Evolutionary conservation across 228 moss, liverwort and hornwort genomes (phyloP).

Genomic region (Sphagnum magellanicum): DNA sequence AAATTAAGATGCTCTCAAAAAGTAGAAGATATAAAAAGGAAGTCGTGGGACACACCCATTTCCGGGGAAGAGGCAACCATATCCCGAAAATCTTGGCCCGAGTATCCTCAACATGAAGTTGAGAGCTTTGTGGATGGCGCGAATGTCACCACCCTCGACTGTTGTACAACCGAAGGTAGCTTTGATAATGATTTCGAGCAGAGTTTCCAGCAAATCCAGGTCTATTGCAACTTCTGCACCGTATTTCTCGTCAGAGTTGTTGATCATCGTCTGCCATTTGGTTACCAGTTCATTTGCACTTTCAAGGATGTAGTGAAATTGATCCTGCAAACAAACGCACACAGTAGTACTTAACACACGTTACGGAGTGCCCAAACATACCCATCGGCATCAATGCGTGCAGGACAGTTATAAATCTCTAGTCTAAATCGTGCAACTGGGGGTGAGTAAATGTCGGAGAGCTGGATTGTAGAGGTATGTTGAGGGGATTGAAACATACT

Average conservation of each 20-base stretch:
- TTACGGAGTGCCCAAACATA: too few relatives aligned
- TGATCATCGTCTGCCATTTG: neutral
- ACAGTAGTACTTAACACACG: too few relatives aligned
- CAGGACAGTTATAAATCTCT: too few relatives aligned
- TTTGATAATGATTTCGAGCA: neutral
- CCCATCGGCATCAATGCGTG: too few relatives aligned
- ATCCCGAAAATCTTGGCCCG: neutral
- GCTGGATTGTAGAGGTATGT: too few relatives aligned
- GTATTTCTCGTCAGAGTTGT: neutral
- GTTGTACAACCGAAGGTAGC: neutral
- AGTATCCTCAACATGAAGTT: neutral
- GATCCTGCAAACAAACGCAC: neutral
- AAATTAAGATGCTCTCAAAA: too few relatives aligned
- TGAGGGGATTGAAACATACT: neutral
- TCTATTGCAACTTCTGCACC: neutral
- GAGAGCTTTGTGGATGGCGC: neutral
- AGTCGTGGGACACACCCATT: neutral
- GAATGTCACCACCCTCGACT: neutral
- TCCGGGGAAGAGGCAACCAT: neutral
- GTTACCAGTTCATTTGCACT: neutral
- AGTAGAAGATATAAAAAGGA: too few relatives aligned
- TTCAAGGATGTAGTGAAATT: neutral
- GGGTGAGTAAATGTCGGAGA: too few relatives aligned
- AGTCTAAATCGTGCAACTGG: too few relatives aligned
- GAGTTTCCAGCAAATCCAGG: neutral